These are phyloP conservation scores for Blastocystis sp. DNA, from an alignment of 352 stramenopile species.

Conservation along the genomic window DNA sequence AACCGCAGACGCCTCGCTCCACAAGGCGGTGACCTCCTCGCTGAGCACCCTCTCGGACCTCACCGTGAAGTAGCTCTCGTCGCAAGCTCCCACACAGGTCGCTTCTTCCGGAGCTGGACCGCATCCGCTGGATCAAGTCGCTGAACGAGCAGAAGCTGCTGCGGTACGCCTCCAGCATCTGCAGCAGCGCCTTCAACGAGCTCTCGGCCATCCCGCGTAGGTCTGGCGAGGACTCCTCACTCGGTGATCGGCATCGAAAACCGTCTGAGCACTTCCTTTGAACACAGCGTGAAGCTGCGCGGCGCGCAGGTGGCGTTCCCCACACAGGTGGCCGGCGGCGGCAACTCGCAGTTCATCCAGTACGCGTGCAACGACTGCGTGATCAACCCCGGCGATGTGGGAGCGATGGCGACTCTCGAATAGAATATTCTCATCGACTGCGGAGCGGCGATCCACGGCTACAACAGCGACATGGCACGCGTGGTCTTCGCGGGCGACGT, in stretches of 20 bases:
- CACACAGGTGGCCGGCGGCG: neutral
- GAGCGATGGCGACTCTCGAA: neutral
- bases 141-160: slow-evolving; percentile 51
- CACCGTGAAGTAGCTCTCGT: neutral
- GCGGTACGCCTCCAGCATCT: slow-evolving; percentile 27
- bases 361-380: slow-evolving; percentile 28
- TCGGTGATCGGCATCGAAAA: slow-evolving; percentile 48
- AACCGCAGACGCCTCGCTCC: neutral
- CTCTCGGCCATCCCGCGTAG: neutral
- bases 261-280: slow-evolving; percentile 18
- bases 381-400: slow-evolving; percentile 31
- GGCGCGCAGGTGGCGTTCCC: slow-evolving; percentile 27
- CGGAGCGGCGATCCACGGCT: slow-evolving; percentile 24
- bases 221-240: neutral
- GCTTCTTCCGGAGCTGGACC: slow-evolving; percentile 33
- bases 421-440: slow-evolving; percentile 48
- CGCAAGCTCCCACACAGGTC: neutral
- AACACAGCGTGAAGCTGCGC: slow-evolving; percentile 46
- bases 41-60: neutral
- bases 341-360: slow-evolving; percentile 29
- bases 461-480: slow-evolving; percentile 45
- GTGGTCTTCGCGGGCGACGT: slow-evolving; percentile 26
- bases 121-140: slow-evolving; percentile 51
- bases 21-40: neutral
- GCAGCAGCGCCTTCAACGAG: slow-evolving; percentile 39